Evolutionary conservation across 257 asterid species (phyloP), one percentile per base, ranked within the genome.

Genomic region (Scutellaria barbata): DNA sequence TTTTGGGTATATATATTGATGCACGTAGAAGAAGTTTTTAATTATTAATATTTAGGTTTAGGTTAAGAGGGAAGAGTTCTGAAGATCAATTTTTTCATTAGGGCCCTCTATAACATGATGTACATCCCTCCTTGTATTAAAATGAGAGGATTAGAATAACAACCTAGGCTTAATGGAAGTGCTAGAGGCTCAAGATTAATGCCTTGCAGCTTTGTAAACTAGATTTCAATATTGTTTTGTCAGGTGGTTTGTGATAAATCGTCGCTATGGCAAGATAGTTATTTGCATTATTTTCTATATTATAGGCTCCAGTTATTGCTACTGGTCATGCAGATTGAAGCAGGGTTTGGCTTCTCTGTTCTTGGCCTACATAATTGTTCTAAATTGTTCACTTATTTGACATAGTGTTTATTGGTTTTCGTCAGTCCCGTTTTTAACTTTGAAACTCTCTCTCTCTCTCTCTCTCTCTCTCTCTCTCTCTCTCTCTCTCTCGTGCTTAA

Each of bases 401-500:
- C n/a, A 50, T 55, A 69, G n/a, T 39, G 66, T 18, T 41, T 66
- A 50, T 57, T 71, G 17, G 7, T 68, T 42, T 14, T 63, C 20
- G 0, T 25, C 10, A 4, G 53, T 35, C 47, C 25, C 55, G 73
- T 53, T 52, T 72, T 45, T 17, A 39, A 42, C 58, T 55, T 56
- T 59, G 50, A 58, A 45, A 17, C 68, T 10, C 56, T 58, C n/a
- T n/a, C n/a, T 51, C 43, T 25, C 35, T 30, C 56, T 18, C 40
- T 18, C 66, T n/a, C 50, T 55, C 30, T 30, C 35, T 30, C 4
- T 0, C 2, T 0, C 35, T 46, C 45, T 17, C 35, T 18, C 56
- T n/a, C 41, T 14, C 66, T 11, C 45, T 50, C 35, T 51, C 39
- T 48, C 61, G 63, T 71, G 33, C 63, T 76, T 55, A 68, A 57